Percentiles rank a stretch among this genome's conserved stretches.
Conservation (phyloP, 78 protist species). For the Acrasis kona region DNA sequence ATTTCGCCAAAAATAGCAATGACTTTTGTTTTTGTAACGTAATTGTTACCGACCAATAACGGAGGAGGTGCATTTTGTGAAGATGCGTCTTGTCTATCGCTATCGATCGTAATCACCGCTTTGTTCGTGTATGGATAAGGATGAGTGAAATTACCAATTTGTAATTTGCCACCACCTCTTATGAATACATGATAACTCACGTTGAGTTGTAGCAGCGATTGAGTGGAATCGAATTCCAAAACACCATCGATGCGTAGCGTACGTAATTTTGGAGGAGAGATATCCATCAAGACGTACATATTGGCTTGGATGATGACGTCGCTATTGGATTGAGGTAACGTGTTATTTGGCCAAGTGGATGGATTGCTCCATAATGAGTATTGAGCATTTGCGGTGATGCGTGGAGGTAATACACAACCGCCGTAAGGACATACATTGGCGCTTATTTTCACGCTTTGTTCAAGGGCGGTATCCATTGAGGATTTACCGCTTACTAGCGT, state of each 20-base stretch:
- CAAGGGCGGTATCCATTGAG: too few relatives aligned
- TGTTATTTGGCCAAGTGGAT: constrained; percentile 5
- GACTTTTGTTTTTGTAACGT: constrained; percentile 13
- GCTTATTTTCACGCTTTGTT: too few relatives aligned
- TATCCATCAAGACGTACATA: neutral
- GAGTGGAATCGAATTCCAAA: neutral
- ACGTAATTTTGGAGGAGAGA: neutral
- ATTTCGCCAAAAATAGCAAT: constrained; percentile 10
- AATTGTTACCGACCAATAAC: too few relatives aligned
- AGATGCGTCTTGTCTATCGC: constrained; percentile 6
- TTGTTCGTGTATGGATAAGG: constrained; percentile 9
- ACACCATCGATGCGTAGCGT: constrained; percentile 10
- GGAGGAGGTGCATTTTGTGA: too few relatives aligned
- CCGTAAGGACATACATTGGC: too few relatives aligned
- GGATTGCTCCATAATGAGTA: neutral
- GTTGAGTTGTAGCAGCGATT: neutral
- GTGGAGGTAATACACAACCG: too few relatives aligned
- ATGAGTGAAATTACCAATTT: constrained; percentile 25
- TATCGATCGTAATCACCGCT: constrained; percentile 15
- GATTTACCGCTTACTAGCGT: too few relatives aligned
- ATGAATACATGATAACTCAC: neutral
- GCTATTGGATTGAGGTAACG: neutral
- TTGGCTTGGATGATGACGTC: neutral
- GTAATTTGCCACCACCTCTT: neutral
- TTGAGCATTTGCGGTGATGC: too few relatives aligned